phyloP scores from a whole-genome alignment of 495 filamentous ascomycete genomes.

The Lasiosphaeriaceae sp. region DNA sequence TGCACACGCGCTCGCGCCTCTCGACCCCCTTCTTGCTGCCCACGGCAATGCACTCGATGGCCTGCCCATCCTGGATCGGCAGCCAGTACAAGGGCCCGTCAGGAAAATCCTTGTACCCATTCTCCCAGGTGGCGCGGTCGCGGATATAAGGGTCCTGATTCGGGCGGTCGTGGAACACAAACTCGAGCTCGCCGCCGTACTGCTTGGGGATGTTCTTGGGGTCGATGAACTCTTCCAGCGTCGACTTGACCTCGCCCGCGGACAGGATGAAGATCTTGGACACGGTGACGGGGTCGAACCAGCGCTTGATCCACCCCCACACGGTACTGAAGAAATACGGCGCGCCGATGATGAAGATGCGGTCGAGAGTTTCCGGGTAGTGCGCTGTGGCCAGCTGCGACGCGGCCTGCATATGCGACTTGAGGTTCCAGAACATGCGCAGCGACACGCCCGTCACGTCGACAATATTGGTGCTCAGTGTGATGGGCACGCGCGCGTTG shows the following conservation, averaged over 20 bases:
- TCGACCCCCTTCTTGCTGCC: conserved; percentile 35
- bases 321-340: conserved; percentile 90
- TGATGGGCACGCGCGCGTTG: conserved; percentile 70
- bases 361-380: conserved; percentile 86
- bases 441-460: conserved; percentile 79
- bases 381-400: conserved; percentile 82
- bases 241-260: conserved; percentile 63
- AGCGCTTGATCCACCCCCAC: conserved; percentile 92
- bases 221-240: conserved; percentile 78
- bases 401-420: conserved; percentile 86
- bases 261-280: conserved; percentile 89
- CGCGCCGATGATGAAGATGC: conserved; percentile 86
- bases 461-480: conserved; percentile 85
- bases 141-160: conserved; percentile 59
- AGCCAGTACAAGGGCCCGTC: conserved; percentile 48
- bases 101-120: conserved; percentile 43
- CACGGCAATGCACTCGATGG: conserved; percentile 43
- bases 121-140: conserved; percentile 47
- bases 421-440: conserved; percentile 91
- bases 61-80: conserved; percentile 34
- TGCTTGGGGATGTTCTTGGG: conserved; percentile 71
- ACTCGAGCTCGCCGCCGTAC: conserved; percentile 82
- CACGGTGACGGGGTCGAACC: conserved; percentile 91
- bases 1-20: conserved; percentile 40
- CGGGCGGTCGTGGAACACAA: conserved; percentile 69